phyloP scores from a whole-genome alignment of 164 flowering plant species.

The Sextonia rubra region DNA sequence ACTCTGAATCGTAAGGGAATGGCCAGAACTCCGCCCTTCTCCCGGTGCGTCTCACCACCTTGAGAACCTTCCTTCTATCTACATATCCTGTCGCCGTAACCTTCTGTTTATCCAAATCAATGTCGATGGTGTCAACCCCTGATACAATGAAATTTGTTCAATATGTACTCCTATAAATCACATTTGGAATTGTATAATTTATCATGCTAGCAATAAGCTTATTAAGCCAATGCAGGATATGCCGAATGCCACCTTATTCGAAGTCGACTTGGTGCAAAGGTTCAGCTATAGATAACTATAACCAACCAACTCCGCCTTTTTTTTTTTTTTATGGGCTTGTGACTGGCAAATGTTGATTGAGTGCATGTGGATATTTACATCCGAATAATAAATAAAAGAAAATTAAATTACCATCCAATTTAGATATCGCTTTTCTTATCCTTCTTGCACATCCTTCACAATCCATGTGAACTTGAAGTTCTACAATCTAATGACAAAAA shows the following conservation, averaged over 20 bases:
- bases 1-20: conserved; percentile 58
- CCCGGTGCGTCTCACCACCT: conserved; percentile 63
- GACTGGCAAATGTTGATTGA: too few relatives aligned
- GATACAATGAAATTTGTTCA: conserved; percentile 4
- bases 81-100: conserved; percentile 75
- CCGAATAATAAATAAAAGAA: conserved; percentile 57
- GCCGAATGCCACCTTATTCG: conserved; percentile 53
- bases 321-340: too few relatives aligned
- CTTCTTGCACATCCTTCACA: conserved; percentile 71
- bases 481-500: conserved; percentile 49
- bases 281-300: conserved; percentile 64
- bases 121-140: conserved; percentile 67
- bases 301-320: too few relatives aligned
- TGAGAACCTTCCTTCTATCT: conserved; percentile 53
- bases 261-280: conserved; percentile 70
- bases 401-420: conserved; percentile 39
- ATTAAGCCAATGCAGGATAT: too few relatives aligned
- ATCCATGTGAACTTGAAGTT: conserved; percentile 73
- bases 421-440: conserved; percentile 60
- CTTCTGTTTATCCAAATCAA: conserved; percentile 76
- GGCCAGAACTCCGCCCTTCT: conserved; percentile 81
- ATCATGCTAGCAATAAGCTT: conserved; percentile 23
- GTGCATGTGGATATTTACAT: conserved; percentile 42
- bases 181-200: conserved; percentile 55
- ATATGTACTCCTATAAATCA: background rate